Evolutionary conservation across 805 yeast species (phyloP).

Genomic region (Candida verbasci): DNA sequence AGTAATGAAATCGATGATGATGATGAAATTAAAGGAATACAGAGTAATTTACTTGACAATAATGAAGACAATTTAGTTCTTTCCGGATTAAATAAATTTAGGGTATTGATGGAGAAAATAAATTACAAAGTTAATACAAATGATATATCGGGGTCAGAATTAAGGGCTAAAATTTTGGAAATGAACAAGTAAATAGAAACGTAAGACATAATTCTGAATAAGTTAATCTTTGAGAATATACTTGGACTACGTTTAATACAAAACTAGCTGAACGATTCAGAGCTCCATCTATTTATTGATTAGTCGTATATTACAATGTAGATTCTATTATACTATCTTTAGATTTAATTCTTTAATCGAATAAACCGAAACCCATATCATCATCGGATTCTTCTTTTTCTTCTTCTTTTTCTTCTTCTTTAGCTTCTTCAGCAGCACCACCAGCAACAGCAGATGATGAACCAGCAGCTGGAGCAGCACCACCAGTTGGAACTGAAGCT

Average conservation of each 20-base stretch:
- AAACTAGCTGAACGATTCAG: too few relatives aligned
- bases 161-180: neutral
- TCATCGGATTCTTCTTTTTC: constrained; percentile 58
- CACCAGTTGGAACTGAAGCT: constrained; percentile 97
- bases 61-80: neutral
- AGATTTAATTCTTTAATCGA: constrained; percentile 62
- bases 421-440: constrained; percentile 70
- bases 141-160: constrained; percentile 1
- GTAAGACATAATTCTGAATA: too few relatives aligned
- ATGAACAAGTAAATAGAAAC: neutral
- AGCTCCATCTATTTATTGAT: neutral
- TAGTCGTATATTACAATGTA: neutral
- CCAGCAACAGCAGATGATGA: constrained; percentile 67
- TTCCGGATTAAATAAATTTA: constrained; percentile 7
- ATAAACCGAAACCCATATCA: constrained; percentile 95
- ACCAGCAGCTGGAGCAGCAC: constrained; percentile 84
- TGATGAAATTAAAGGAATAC: neutral
- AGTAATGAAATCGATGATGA: neutral
- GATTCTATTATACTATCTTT: too few relatives aligned
- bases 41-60: neutral
- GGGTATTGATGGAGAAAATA: constrained; percentile 11
- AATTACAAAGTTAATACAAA: constrained; percentile 8
- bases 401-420: constrained; percentile 59
- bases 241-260: too few relatives aligned
- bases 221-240: too few relatives aligned